These are phyloP conservation scores for Ampelomyces quisqualis DNA, from an alignment of 2,329 filamentous ascomycete species.

Conservation along the genomic window DNA sequence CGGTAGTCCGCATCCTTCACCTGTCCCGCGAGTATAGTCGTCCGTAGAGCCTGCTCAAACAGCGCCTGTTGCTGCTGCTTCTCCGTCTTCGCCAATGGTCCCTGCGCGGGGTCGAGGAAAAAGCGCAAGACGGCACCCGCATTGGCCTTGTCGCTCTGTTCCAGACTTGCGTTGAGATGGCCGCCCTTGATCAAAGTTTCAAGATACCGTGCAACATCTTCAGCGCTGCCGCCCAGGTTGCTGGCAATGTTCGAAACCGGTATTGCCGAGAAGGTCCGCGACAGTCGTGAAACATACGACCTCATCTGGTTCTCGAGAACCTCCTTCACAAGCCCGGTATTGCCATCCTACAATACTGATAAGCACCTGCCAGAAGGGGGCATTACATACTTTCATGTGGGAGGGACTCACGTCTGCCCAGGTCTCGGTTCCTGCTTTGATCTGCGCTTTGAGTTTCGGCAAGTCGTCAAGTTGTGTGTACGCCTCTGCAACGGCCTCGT, in stretches of 20 bases:
- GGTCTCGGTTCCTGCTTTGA: slow-evolving; percentile 57
- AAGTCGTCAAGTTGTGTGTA: slow-evolving; percentile 58
- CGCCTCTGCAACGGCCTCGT: slow-evolving; percentile 66
- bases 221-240: slow-evolving; percentile 52
- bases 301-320: slow-evolving; percentile 71
- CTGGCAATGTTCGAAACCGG: slow-evolving; percentile 56
- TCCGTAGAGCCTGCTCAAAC: slow-evolving; percentile 51
- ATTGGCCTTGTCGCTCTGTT: slow-evolving; percentile 44
- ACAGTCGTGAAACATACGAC: slow-evolving; percentile 72
- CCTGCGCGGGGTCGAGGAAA: slow-evolving; percentile 42
- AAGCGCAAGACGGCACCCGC: slow-evolving; percentile 57
- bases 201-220: slow-evolving; percentile 56
- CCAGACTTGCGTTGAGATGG: slow-evolving; percentile 54
- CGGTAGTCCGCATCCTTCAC: slow-evolving; percentile 57
- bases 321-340: slow-evolving; percentile 67
- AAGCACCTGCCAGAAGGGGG: slow-evolving; percentile 14
- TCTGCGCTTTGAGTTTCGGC: slow-evolving; percentile 63
- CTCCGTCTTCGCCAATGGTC: slow-evolving; percentile 43
- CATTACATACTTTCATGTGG: slow-evolving; percentile 12
- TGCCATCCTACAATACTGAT: slow-evolving; percentile 60
- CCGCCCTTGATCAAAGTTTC: slow-evolving; percentile 54
- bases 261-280: slow-evolving; percentile 68
- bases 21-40: slow-evolving; percentile 53
- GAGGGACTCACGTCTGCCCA: slow-evolving; percentile 59
- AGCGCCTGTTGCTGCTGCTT: slow-evolving; percentile 49